These are phyloP conservation scores for Microbotryum scabiosae DNA, from an alignment of 1,284 basidiomycete genomes.

Conservation along the genomic window DNA sequence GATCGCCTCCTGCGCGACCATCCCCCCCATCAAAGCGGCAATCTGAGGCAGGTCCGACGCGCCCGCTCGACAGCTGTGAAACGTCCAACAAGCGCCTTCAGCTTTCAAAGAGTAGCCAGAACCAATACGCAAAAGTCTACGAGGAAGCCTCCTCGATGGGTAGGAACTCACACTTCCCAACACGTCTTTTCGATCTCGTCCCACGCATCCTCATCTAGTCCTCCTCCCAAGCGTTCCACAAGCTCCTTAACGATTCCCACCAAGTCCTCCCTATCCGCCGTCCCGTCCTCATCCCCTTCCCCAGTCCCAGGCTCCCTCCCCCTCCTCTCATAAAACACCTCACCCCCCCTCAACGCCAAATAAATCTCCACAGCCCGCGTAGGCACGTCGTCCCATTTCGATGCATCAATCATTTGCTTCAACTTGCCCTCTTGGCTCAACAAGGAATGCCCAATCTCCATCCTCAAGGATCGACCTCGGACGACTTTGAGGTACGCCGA, in stretches of 20 bases:
- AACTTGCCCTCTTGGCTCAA: neutral
- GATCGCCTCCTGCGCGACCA: constrained; percentile 95
- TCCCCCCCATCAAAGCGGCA: constrained; percentile 83
- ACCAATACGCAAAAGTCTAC: constrained; percentile 8
- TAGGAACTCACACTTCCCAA: constrained; percentile 70
- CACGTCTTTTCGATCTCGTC: constrained; percentile 57
- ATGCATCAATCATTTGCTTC: constrained; percentile 52
- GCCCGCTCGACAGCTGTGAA: constrained; percentile 31
- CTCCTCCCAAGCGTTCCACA: constrained; percentile 10
- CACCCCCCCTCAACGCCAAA: constrained; percentile 44
- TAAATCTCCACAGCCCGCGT: constrained; percentile 31
- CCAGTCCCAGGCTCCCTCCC: constrained; percentile 43
- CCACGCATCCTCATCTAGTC: constrained; percentile 25
- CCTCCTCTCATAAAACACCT: constrained; percentile 41
- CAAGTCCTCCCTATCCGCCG: constrained; percentile 9
- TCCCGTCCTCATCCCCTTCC: constrained; percentile 25
- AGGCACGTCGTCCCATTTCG: constrained; percentile 2
- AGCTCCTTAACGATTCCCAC: constrained; percentile 16
- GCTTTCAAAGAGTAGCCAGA: neutral
- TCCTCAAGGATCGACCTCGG: constrained; percentile 59
- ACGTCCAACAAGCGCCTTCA: neutral
- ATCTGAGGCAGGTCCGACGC: constrained; percentile 70
- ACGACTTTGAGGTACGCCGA: constrained; percentile 71
- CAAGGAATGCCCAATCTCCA: constrained; percentile 45
- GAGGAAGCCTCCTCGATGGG: neutral